These are phyloP conservation scores for Podila verticillata DNA, from an alignment of 192 early-diverging fungal species.

Conservation along the genomic window DNA sequence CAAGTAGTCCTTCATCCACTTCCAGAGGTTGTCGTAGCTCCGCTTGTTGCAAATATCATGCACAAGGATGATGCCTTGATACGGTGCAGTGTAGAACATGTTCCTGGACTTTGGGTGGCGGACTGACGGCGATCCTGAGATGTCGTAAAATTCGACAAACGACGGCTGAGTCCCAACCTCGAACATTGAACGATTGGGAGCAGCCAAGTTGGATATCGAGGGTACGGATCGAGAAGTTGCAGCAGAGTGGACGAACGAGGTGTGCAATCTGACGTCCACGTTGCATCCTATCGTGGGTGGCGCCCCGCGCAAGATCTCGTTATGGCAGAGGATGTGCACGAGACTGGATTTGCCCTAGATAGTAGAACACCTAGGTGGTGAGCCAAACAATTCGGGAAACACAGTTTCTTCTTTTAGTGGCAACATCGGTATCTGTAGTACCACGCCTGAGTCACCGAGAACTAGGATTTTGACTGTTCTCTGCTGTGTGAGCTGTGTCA, in stretches of 20 bases:
- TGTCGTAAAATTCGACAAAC: slow-evolving; percentile 67
- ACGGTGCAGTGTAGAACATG: slow-evolving; percentile 58
- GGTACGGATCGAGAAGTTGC: neutral
- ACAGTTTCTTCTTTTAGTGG: too few relatives aligned
- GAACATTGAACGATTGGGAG: slow-evolving; percentile 1
- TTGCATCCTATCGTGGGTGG: slow-evolving; percentile 60
- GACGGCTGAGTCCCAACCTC: slow-evolving; percentile 15
- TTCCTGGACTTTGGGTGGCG: slow-evolving; percentile 57
- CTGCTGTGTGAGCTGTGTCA: slow-evolving; percentile 5
- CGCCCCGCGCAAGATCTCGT: slow-evolving; percentile 45
- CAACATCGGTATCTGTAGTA: neutral
- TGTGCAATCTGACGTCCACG: slow-evolving; percentile 59
- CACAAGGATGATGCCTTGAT: slow-evolving; percentile 62
- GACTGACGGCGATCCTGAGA: slow-evolving; percentile 53
- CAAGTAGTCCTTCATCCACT: slow-evolving; percentile 52
- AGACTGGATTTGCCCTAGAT: slow-evolving; percentile 62
- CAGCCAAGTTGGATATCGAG: neutral
- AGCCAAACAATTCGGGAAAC: neutral
- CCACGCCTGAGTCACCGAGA: slow-evolving; percentile 47
- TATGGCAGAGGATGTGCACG: slow-evolving; percentile 62
- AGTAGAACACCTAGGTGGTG: neutral
- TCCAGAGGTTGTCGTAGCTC: slow-evolving; percentile 66
- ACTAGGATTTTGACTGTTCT: slow-evolving; percentile 29
- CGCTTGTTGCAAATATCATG: slow-evolving; percentile 62
- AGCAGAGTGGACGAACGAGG: slow-evolving; percentile 2